Evolutionary conservation across 768 basidiomycete species (phyloP).

Genomic region (Suillus ampliporus): DNA sequence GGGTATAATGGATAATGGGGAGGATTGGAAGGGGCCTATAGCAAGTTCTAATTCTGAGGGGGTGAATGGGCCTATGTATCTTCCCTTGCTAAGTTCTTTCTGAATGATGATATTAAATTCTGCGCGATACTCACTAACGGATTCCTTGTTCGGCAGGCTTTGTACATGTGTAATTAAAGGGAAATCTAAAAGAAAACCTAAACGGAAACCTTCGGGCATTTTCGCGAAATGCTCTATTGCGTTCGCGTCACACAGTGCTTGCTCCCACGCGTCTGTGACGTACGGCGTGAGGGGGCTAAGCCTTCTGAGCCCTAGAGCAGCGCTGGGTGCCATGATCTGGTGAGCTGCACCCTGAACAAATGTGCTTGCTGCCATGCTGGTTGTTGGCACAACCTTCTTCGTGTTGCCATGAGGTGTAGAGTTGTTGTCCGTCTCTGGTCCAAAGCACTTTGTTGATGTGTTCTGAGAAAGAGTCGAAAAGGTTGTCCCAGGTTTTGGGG

Average conservation of each 20-base stretch:
- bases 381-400: neutral
- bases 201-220: conserved; percentile 1
- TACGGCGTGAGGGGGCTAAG: conserved; percentile 11
- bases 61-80: conserved; percentile 22
- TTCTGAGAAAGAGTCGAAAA: conserved; percentile 8
- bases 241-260: neutral
- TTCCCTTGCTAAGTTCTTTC: conserved; percentile 7
- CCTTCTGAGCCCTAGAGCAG: conserved; percentile 15
- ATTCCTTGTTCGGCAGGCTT: conserved; percentile 17
- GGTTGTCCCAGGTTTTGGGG: conserved; percentile 29
- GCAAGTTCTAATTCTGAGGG: conserved; percentile 20
- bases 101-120: conserved; percentile 11
- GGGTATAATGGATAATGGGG: conserved; percentile 35
- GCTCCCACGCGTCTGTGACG: conserved; percentile 13
- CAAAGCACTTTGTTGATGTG: conserved; percentile 17
- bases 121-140: neutral
- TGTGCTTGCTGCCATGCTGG: conserved; percentile 10
- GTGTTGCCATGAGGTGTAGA: conserved; percentile 17
- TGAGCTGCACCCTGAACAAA: conserved; percentile 18
- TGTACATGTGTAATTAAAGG: conserved; percentile 7
- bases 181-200: conserved; percentile 19
- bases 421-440: conserved; percentile 15
- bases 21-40: conserved; percentile 26
- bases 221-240: neutral
- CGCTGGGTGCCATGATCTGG: conserved; percentile 10